Percentiles rank a stretch among this genome's conserved stretches.
Evolutionary conservation across 2,329 filamentous ascomycete genomes (phyloP).

Genomic region (Xylaria sp.): DNA sequence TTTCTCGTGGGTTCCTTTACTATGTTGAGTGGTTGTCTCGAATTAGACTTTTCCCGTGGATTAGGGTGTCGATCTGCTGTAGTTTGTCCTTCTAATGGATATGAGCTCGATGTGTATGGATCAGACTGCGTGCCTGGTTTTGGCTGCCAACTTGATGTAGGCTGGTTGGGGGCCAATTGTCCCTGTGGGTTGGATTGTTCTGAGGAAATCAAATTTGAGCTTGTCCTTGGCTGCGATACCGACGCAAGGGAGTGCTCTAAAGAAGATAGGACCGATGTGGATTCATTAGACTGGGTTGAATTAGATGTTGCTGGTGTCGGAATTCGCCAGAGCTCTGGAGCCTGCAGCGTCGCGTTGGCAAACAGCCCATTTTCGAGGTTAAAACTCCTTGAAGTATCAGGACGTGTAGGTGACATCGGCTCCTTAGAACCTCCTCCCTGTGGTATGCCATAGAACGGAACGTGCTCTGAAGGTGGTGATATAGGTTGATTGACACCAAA

Average conservation of each 20-base stretch:
- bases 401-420: constrained; percentile 41
- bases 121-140: background rate
- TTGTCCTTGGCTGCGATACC: background rate
- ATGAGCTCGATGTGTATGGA: background rate
- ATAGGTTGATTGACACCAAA: constrained; percentile 38
- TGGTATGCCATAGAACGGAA: constrained; percentile 45
- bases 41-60: background rate
- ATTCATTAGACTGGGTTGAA: background rate
- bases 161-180: background rate
- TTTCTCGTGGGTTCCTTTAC: background rate
- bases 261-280: background rate
- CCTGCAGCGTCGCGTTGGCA: constrained; percentile 47
- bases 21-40: background rate
- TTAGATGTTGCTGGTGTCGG: background rate
- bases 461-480: constrained; percentile 36
- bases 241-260: background rate
- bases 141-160: background rate
- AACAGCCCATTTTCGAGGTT: constrained; percentile 52
- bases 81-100: background rate
- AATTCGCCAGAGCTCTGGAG: background rate
- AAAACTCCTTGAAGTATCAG: constrained; percentile 50
- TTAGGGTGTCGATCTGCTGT: background rate
- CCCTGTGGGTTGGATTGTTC: background rate
- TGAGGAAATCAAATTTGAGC: background rate
- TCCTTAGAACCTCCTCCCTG: constrained; percentile 40